Percentiles rank a stretch among this genome's conserved stretches.
Conservation (phyloP, 2,329 filamentous ascomycete genomes). For the Penicillium brasilianum region DNA sequence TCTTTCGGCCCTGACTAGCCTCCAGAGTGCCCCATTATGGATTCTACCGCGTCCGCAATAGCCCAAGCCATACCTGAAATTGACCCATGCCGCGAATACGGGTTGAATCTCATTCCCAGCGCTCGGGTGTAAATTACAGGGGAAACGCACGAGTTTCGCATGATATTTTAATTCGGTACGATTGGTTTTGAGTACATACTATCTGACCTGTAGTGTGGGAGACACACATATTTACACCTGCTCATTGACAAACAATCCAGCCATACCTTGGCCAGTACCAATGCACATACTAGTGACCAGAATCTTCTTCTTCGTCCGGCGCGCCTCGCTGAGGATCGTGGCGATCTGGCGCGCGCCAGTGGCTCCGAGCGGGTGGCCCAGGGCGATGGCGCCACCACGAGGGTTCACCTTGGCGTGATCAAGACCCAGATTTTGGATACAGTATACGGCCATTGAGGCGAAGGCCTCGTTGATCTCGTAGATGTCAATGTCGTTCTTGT, state of each 20-base stretch:
- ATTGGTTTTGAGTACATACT: no score
- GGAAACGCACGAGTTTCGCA: neutral
- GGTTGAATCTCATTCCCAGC: neutral
- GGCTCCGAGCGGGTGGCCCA: constrained; percentile 89
- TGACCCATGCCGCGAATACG: constrained; percentile 1
- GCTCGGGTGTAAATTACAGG: neutral
- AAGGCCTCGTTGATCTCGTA: constrained; percentile 98
- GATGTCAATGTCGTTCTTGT: constrained; percentile 82
- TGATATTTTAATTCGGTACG: neutral
- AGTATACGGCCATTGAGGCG: constrained; percentile 97
- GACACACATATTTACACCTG: constrained; percentile 46
- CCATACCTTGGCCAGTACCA: constrained; percentile 70
- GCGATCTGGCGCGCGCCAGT: constrained; percentile 90
- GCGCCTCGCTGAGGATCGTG: constrained; percentile 83
- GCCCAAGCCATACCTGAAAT: constrained; percentile 3
- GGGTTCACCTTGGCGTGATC: constrained; percentile 82
- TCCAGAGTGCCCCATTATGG: neutral
- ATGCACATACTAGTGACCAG: constrained; percentile 90
- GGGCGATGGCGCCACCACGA: constrained; percentile 87
- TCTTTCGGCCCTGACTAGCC: neutral
- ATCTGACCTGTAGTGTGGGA: neutral
- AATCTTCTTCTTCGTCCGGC: constrained; percentile 86
- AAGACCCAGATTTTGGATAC: constrained; percentile 69
- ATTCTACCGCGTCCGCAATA: neutral
- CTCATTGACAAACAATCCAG: constrained; percentile 69